phyloP scores from a whole-genome alignment of 2,329 filamentous ascomycete genomes.

The Thelonectria blattea region DNA sequence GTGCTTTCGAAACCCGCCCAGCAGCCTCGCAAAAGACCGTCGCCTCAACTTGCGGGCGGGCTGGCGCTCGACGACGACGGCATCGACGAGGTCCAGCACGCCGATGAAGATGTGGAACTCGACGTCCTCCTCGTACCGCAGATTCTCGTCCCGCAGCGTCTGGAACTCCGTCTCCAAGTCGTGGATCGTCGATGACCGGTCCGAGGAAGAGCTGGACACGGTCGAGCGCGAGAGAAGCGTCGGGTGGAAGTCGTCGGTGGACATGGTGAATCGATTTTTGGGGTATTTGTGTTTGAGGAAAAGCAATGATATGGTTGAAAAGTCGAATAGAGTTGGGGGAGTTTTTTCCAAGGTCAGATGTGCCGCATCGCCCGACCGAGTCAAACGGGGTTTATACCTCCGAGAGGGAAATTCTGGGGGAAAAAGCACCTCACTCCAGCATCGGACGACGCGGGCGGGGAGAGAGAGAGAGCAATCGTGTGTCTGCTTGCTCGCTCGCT shows the following conservation, averaged over 20 bases:
- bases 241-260: conserved; percentile 24
- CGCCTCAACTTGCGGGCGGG: conserved; percentile 20
- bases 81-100: conserved; percentile 34
- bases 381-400: background rate
- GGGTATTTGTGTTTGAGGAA: background rate
- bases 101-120: conserved; percentile 38
- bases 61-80: conserved; percentile 28
- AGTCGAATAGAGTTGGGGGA: too few species aligned
- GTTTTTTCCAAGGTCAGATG: too few species aligned
- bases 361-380: background rate
- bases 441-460: conserved; percentile 17
- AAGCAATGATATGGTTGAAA: background rate
- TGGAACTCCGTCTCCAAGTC: conserved; percentile 33
- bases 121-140: conserved; percentile 35
- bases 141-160: conserved; percentile 31
- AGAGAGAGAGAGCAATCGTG: background rate
- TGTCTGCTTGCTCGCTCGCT: too few species aligned
- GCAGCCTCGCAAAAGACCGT: conserved; percentile 29
- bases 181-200: conserved; percentile 24
- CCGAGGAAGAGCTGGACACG: conserved; percentile 29
- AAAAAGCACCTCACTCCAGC: background rate
- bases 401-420: conserved; percentile 4
- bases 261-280: conserved; percentile 18
- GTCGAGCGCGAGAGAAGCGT: conserved; percentile 27
- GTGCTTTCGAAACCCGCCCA: conserved; percentile 28